Percentiles rank a stretch among this genome's conserved stretches.
Evolutionary conservation across 495 filamentous ascomycete species (phyloP).

Genomic region (Aspergillus campestris): DNA sequence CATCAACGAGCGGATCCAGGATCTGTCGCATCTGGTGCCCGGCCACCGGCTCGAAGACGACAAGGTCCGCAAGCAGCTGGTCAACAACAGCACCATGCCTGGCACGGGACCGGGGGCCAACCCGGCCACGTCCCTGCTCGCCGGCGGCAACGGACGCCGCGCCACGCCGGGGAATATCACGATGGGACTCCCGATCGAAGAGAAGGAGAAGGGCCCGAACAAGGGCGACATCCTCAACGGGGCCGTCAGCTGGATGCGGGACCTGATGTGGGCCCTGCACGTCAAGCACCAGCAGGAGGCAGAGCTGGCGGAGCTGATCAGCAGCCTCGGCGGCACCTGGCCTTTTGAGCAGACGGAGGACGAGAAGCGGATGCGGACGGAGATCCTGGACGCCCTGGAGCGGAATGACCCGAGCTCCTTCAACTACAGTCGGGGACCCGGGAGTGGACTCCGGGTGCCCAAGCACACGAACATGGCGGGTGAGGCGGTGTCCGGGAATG

Average conservation of each 20-base stretch:
- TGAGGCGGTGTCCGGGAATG: conserved; percentile 51
- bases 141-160: conserved; percentile 72
- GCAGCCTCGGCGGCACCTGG: conserved; percentile 59
- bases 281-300: conserved; percentile 82
- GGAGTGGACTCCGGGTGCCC: conserved; percentile 80
- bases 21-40: conserved; percentile 87
- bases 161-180: conserved; percentile 82
- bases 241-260: conserved; percentile 90
- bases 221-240: conserved; percentile 98
- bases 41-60: conserved; percentile 92
- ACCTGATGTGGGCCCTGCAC: conserved; percentile 93
- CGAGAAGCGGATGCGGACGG: conserved; percentile 87
- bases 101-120: conserved; percentile 65
- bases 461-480: conserved; percentile 89
- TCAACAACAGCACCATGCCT: conserved; percentile 81
- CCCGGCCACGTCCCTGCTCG: conserved; percentile 77
- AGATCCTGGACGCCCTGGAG: conserved; percentile 75
- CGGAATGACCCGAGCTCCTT: conserved; percentile 66
- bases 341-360: conserved; percentile 86
- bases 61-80: conserved; percentile 87
- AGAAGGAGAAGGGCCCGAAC: conserved; percentile 98
- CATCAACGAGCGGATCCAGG: conserved; percentile 97
- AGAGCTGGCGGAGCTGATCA: conserved; percentile 66
- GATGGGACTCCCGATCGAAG: conserved; percentile 81
- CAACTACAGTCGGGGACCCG: conserved; percentile 74